Evolutionary conservation across 2,329 filamentous ascomycete species (phyloP), one percentile per base, ranked within the genome.

Genomic region (Sporothrix mexicana): DNA sequence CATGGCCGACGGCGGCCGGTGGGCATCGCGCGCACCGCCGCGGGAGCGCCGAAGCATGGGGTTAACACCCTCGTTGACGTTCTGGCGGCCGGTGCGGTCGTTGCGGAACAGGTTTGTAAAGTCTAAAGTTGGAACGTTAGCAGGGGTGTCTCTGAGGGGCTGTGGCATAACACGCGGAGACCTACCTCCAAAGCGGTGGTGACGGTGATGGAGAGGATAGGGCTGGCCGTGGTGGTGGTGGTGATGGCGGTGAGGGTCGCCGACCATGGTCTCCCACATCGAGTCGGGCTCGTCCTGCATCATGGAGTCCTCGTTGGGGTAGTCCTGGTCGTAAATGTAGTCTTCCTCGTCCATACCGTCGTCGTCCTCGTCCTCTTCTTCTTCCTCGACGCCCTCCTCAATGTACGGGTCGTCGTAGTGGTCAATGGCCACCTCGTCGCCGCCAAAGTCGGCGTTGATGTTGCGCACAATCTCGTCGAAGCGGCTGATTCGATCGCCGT

Each of bases 41-140:
- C 79, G 81, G 62, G 82, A 81, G 72, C 93, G 91, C 76, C 94
- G 92, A 71, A 98, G 88, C 13, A 98, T 85, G 59, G 95, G 95
- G 78, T 98, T 98, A 25, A 90, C 86, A 3, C 94, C 94, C 79
- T 98, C 95, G 76, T 97, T 94, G 41, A 85, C 85, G 72, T 88
- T 86, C 45, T 87, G 84, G 23, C 83, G 84, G 64, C 85, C 85
- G 70, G 86, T 81, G 72, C 88, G 85, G 77, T 90, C 87, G 8
- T 83, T 81, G 74, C 76, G 88, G 84, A 81, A 85, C 74, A 84
- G 85, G 76, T 80, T 85, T 59, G 84, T 83, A 77, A 87, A 87
- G 73, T 87, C 85, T 8, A 23, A 12, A 2, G 10, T 25, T 25
- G 8, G 3, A 45, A n/a, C 36, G 30, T 62, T 41, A 41, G 57